Evolutionary conservation across 345 rosid genomes (phyloP), one percentile per base, ranked within the genome.

Genomic region (Populus ilicifolia): DNA sequence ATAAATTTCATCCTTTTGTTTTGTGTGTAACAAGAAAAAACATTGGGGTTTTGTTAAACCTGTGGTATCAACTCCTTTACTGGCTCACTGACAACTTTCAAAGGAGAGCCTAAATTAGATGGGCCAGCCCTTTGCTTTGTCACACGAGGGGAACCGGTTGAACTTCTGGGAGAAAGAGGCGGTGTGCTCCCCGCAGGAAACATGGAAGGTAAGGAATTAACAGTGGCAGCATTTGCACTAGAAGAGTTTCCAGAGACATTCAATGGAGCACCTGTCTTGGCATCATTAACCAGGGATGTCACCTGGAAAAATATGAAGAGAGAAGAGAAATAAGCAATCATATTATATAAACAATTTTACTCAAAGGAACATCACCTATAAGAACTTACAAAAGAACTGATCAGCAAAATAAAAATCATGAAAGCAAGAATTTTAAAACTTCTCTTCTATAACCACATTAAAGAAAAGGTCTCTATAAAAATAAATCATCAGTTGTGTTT

Each of bases 101-200:
- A 67, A 3, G 98, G 94, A 85, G 99, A 93, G 59, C 96, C 94
- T 75, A 96, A 78, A 84, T 91, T 88, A 73, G 97, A 96, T 61
- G 86, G 98, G 43, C 97, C 97, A 65, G 76, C 86, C 78, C 98
- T 90, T 78, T 83, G 96, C 77, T 89, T 96, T 54, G 80, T 85
- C n/a, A 87, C 76, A 50, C 99, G 97, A 59, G 99, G 99, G 9
- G 99, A 96, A 71, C 98, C 94, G 61, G 94, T 84, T 3, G 88
- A 75, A 80, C 96, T 96, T 72, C 98, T 89, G 5, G 99, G 99
- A 54, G 99, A 96, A 76, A 96, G 96, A 9, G 99, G 98, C 78
- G 99, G 99, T 33, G 97, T 90, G 80, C 96, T 92, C 71, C 97
- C 99, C 68, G 91, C 90, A 72, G 95, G 97, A 86, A 96, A 96